Base-by-base conservation (phyloP, 805 yeast genomes). In the Candida yuanshanica region DNA sequence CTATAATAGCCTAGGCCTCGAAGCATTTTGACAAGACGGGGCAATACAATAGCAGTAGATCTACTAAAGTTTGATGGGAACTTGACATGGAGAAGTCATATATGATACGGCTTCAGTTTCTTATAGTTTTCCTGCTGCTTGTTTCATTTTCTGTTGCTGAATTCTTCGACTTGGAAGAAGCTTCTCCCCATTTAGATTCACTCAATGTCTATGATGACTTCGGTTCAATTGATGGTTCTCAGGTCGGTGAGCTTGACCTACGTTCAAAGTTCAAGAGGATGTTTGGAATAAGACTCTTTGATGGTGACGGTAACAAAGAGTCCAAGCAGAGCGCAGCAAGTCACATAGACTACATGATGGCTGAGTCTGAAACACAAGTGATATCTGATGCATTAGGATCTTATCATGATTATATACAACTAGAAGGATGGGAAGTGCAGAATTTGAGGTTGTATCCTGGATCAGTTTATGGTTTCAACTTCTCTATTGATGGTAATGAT, bases 401-500 rank as follows among this genome's bases (percentile, higher is more conserved):
- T 27, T 27, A 27, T 27, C 31, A 27, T 7, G 9, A 8, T 27
- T 27, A 27, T 27, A 8, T 27, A 10, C 31, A 27, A 14, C 18
- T 52, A n/a, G 33, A 29, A 1, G 50, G 48, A 20, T 42, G 51
- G 46, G 44, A 48, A 5, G 41, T 47, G 2, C 45, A 44, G 20
- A 45, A 42, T 13, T 35, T 53, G 1, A 14, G 39, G 12, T 20
- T 52, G 4, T 34, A 24, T 11, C 56, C 58, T 2, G 58, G 56
- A 1, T 33, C 46, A 14, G 44, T 46, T 2, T 53, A 36, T 21
- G 41, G 49, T 23, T 53, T 49, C 43, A 42, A 49, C 6, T 48
- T 37, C n/a, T 22, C 50, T 2, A 5, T 29, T 1, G 27, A 9
- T 9, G 33, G 32, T 5, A 9, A 35, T 7, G 33, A 33, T 11